Evolutionary conservation across 2,329 filamentous ascomycete genomes (phyloP).

Genomic region (Aureobasidium sp.): DNA sequence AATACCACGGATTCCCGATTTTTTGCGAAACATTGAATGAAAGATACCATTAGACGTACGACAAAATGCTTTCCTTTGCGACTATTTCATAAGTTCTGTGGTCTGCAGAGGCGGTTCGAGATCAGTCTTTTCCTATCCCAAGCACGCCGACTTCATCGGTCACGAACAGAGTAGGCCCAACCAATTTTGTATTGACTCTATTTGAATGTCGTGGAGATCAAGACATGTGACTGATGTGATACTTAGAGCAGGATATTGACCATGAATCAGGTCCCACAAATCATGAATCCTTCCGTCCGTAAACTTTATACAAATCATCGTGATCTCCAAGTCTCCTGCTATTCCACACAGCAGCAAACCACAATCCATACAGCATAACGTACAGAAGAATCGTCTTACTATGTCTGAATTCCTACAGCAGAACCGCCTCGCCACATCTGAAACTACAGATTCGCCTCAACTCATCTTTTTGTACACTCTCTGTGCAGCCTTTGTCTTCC

Average conservation of each 20-base stretch:
- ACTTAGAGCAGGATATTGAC: not conserved
- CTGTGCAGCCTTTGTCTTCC: not conserved
- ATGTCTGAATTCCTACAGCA: no score
- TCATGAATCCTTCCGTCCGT: not conserved
- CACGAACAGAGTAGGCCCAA: not conserved
- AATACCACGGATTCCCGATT: not conserved
- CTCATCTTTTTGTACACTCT: not conserved
- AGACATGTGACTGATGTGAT: no score
- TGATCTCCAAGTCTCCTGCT: not conserved
- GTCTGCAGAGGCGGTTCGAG: not conserved
- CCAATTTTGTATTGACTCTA: not conserved
- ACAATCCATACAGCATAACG: not conserved
- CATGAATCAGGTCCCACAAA: not conserved
- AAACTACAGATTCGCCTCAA: not conserved
- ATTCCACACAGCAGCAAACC: not conserved
- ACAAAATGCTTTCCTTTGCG: not conserved
- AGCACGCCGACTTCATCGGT: not conserved
- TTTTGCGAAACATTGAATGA: not conserved
- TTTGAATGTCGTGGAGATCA: not conserved
- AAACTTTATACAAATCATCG: not conserved
- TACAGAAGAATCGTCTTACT: no score
- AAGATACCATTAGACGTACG: conserved; percentile 2
- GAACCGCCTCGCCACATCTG: not conserved
- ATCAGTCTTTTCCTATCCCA: not conserved
- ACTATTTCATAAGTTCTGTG: not conserved